Evolutionary conservation across 2,329 filamentous ascomycete species (phyloP).

Genomic region (Phaeoacremonium minimum): DNA sequence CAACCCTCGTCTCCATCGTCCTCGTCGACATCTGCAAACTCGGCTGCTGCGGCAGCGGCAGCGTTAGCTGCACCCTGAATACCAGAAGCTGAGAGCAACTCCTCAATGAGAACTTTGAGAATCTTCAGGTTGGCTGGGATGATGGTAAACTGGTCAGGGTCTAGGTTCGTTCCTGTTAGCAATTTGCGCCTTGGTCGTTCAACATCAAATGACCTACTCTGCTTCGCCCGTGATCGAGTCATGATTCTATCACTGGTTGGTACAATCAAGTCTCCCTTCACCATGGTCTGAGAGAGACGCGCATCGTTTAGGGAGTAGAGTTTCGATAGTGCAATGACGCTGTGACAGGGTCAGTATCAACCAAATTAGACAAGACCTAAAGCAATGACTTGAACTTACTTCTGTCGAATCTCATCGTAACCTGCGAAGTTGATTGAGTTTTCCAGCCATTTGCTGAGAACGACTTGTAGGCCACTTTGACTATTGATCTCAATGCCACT

Average conservation of each 20-base stretch:
- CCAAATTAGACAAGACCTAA: no score
- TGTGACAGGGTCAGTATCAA: constrained; percentile 33
- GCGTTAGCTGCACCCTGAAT: constrained; percentile 54
- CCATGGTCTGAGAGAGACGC: constrained; percentile 72
- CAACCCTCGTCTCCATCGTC: constrained; percentile 77
- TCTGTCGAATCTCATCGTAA: constrained; percentile 95
- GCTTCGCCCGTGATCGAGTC: constrained; percentile 85
- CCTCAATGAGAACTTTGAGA: constrained; percentile 89
- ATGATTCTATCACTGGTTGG: constrained; percentile 79
- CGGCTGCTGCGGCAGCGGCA: constrained; percentile 55
- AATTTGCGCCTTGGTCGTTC: constrained; percentile 7
- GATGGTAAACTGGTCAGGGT: constrained; percentile 85
- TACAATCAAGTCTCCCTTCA: constrained; percentile 89
- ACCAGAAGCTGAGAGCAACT: constrained; percentile 78
- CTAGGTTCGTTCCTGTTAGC: constrained; percentile 34
- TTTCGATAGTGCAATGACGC: constrained; percentile 88
- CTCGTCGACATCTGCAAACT: constrained; percentile 51
- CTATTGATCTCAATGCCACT: constrained; percentile 76
- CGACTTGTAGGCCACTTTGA: constrained; percentile 80
- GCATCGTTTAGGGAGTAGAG: constrained; percentile 83
- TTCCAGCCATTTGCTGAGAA: constrained; percentile 92
- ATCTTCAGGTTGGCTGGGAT: constrained; percentile 91
- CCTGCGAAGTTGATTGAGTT: constrained; percentile 97
- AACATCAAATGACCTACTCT: constrained; percentile 61
- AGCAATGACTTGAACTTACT: constrained; percentile 51